Evolutionary conservation across 495 filamentous ascomycete genomes (phyloP).

Genomic region (Podospora anserina): DNA sequence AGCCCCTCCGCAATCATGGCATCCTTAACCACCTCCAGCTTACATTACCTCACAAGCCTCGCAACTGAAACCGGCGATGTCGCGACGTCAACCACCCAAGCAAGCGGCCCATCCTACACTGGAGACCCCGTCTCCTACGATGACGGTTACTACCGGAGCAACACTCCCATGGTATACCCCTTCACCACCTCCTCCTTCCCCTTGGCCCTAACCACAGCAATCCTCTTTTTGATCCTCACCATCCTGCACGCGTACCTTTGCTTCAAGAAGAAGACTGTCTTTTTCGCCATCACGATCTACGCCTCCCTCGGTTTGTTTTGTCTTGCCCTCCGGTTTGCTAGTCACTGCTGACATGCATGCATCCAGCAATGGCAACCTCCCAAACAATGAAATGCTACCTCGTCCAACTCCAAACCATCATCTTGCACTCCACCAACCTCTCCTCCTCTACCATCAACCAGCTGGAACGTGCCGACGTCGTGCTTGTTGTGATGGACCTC

Average conservation of each 20-base stretch:
- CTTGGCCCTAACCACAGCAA: background rate
- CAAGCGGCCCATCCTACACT: no score
- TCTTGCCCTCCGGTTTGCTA: no score
- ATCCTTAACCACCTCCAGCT: no score
- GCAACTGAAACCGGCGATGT: no score
- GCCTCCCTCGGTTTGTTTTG: background rate
- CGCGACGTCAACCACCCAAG: no score
- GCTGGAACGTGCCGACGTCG: background rate
- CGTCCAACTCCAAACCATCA: background rate
- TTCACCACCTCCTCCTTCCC: background rate
- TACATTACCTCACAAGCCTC: no score
- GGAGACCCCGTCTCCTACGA: no score
- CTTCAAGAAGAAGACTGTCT: background rate
- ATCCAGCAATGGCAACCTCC: background rate
- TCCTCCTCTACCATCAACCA: background rate
- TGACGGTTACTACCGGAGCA: background rate
- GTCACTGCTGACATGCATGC: no score
- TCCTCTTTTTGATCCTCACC: background rate
- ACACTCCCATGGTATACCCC: background rate
- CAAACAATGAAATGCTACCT: background rate
- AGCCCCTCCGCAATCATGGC: no score
- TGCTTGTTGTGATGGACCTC: slow-evolving; percentile 4
- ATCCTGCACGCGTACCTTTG: background rate
- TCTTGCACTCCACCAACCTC: background rate
- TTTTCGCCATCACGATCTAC: background rate